These are phyloP conservation scores for Rhodotorula kratochvilovae DNA, from an alignment of 768 basidiomycete species.

Conservation along the genomic window DNA sequence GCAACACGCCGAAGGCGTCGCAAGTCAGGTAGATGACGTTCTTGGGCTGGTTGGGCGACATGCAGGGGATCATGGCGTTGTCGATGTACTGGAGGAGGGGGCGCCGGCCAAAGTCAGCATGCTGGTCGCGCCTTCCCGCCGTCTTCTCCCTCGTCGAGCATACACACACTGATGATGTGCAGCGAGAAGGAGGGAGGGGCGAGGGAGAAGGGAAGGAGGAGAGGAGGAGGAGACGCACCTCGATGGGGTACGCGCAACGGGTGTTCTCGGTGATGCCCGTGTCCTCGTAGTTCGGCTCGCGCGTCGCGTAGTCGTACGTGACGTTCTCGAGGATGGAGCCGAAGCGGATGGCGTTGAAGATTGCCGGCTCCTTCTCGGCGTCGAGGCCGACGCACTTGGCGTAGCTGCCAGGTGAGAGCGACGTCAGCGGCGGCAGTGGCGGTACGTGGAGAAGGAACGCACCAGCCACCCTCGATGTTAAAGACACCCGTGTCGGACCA, in stretches of 20 bases:
- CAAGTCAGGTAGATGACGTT: conserved; percentile 73
- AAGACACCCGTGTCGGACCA: conserved; percentile 99
- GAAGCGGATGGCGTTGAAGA: conserved; percentile 88
- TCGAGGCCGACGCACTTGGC: conserved; percentile 97
- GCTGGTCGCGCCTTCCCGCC: conserved; percentile 7
- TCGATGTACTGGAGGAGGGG: conserved; percentile 59
- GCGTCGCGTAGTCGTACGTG: conserved; percentile 80
- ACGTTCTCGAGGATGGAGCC: conserved; percentile 99
- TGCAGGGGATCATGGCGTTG: conserved; percentile 89
- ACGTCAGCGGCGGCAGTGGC: not conserved
- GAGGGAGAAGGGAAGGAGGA: no score
- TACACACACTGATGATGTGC: no score
- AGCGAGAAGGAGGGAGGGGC: no score
- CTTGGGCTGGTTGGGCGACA: conserved; percentile 82
- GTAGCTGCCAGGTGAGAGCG: conserved; percentile 52
- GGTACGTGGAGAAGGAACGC: not conserved
- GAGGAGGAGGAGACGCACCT: conserved; percentile 45
- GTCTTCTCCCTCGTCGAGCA: no score
- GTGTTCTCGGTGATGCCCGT: conserved; percentile 98
- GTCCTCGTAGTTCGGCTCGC: conserved; percentile 90
- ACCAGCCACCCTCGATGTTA: conserved; percentile 98
- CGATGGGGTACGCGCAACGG: conserved; percentile 97
- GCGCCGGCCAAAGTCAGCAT: not conserved
- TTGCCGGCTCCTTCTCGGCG: conserved; percentile 95
- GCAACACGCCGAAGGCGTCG: conserved; percentile 96